Conservation (phyloP, 2,329 filamentous ascomycete species). For the Fonsecaea pedrosoi region DNA sequence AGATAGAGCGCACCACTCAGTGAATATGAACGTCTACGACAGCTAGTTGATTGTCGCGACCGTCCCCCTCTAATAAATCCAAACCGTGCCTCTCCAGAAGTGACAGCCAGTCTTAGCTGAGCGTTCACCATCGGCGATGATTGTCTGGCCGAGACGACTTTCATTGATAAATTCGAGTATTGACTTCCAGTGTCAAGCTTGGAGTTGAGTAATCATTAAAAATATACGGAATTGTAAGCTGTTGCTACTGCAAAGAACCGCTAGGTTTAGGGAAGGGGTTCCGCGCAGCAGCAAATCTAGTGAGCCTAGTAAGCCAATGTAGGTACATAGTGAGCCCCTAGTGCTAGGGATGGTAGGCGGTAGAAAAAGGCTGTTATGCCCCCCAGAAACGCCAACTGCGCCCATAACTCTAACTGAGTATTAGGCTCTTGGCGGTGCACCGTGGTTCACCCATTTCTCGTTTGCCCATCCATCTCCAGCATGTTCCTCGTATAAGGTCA, state of each 20-base stretch:
- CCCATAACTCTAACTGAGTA: neutral
- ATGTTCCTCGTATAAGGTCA: neutral
- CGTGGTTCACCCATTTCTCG: neutral
- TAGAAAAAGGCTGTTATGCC: neutral
- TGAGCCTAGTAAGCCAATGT: no score
- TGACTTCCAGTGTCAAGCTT: no score
- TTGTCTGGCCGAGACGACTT: no score
- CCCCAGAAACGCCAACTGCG: neutral
- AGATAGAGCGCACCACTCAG: no score
- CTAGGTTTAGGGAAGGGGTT: neutral
- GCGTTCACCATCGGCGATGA: neutral
- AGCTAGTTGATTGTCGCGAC: no score
- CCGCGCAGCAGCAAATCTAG: no score
- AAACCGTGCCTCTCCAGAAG: no score
- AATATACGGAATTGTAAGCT: neutral
- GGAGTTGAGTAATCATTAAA: no score
- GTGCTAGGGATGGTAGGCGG: neutral
- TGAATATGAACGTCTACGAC: no score
- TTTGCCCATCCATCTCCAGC: neutral
- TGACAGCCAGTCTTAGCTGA: neutral
- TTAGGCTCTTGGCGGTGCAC: neutral
- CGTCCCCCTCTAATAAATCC: no score
- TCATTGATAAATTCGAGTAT: no score
- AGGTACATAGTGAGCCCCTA: no score
- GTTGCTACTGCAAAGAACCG: neutral